These are phyloP conservation scores for Solanum hybrid DNA, from an alignment of 305 asterid species.

Conservation along the genomic window DNA sequence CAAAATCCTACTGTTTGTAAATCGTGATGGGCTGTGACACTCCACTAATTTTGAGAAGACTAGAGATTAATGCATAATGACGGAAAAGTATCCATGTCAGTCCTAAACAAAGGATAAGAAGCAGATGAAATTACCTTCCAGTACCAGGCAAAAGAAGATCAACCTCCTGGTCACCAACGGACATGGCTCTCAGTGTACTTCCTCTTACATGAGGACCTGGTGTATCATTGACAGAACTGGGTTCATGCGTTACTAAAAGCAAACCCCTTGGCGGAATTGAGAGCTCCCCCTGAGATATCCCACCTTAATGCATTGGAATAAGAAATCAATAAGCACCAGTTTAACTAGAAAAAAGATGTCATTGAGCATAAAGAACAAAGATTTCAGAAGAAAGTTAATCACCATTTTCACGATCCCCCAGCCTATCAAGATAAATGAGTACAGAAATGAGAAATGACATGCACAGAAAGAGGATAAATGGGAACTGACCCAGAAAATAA, in stretches of 20 bases:
- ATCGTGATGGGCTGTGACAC: not conserved
- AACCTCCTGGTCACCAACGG: slow-evolving; percentile 76
- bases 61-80: not conserved
- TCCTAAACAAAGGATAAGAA: not conserved
- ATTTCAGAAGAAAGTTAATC: not conserved
- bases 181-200: slow-evolving; percentile 63
- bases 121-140: slow-evolving; percentile 56
- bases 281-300: slow-evolving; percentile 49
- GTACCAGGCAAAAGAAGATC: slow-evolving; percentile 92
- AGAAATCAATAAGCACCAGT: not conserved
- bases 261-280: slow-evolving; percentile 80
- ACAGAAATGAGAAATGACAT: not conserved
- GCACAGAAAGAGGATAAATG: not conserved
- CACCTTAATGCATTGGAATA: slow-evolving; percentile 31
- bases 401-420: not conserved
- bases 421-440: not conserved
- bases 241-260: slow-evolving; percentile 92
- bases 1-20: not conserved
- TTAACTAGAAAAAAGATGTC: not conserved
- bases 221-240: slow-evolving; percentile 48
- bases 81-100: not conserved
- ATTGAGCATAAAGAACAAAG: not conserved
- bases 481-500: not conserved
- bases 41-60: not conserved
- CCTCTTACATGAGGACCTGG: slow-evolving; percentile 96